Conservation (phyloP, 2,329 filamentous ascomycete species). For the Fonsecaea pedrosoi region DNA sequence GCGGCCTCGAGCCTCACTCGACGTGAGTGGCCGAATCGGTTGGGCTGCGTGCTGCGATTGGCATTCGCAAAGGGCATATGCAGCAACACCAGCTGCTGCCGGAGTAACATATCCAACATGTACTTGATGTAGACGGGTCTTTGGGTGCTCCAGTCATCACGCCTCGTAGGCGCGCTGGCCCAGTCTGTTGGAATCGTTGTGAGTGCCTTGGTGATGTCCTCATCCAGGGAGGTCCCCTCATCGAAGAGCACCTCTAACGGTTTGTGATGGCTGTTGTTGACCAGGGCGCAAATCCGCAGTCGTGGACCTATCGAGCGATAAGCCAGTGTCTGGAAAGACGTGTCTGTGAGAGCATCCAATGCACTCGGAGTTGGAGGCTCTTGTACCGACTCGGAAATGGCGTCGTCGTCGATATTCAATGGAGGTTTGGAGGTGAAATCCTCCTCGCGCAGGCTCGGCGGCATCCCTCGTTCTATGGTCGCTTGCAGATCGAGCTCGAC, state of each 20-base stretch:
- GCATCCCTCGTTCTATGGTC: conserved; percentile 62
- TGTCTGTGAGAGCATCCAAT: conserved; percentile 33
- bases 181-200: conserved; percentile 64
- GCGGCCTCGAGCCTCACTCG: conserved; percentile 38
- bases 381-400: conserved; percentile 25
- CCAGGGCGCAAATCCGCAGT: conserved; percentile 38
- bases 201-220: conserved; percentile 32
- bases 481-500: conserved; percentile 63
- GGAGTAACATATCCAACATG: conserved; percentile 36
- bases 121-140: not conserved
- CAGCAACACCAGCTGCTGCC: conserved; percentile 41
- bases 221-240: conserved; percentile 36
- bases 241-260: conserved; percentile 26
- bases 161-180: conserved; percentile 59
- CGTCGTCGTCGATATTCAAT: conserved; percentile 42
- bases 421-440: conserved; percentile 58
- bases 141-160: not conserved
- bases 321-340: conserved; percentile 40
- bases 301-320: conserved; percentile 38
- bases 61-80: conserved; percentile 41
- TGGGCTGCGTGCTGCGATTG: conserved; percentile 13
- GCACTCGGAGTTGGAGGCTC: conserved; percentile 30
- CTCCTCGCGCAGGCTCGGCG: conserved; percentile 50
- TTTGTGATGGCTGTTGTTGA: conserved; percentile 36
- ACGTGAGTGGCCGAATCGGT: conserved; percentile 37